Evolutionary conservation across 2,329 filamentous ascomycete species (phyloP), one percentile per base, ranked within the genome.

Genomic region (Aspergillus unguis): DNA sequence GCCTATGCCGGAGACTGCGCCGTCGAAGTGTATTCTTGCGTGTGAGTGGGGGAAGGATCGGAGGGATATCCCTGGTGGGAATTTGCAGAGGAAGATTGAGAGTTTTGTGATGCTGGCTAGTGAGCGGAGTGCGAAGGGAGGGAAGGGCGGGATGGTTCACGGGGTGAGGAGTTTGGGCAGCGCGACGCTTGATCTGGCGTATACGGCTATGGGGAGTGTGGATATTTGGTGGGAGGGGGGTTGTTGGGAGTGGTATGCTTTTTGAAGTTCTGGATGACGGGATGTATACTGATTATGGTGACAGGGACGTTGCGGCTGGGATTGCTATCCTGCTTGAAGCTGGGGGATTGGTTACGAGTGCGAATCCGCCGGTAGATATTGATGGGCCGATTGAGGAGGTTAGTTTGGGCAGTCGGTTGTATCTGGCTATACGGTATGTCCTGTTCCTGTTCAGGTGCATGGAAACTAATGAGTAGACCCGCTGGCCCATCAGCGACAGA

Each of bases 171-270:
- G 86, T 67, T 66, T 91, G 52, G 87, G 87, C 3, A 86, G 85
- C 63, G 87, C 87, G 6, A 88, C 87, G 1, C 65, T 91, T 49
- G 87, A 90, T 68, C 70, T 91, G 44, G 87, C 86, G 0, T 91
- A 90, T 66, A 82, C 83, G 7, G 87, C 88, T 9, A 87, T 87
- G 80, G 87, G 87, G 0, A 77, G 83, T 0, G 85, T 90, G 59
- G 87, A 91, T 69, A 88, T 90, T 8, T 90, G 87, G 87, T 91
- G 87, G 87, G 87, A 91, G 65, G 87, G 86, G 3, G 87, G 87
- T 0, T 90, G 86, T 63, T 90, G 87, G 87, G 88, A 90, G 70
- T 91, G 87, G 84, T 85, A 62, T 58, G 77, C 68, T 40, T 44
- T 6, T 23, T 11, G 7, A 4, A 1, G 9, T 23, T 29, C 3